Conservation (phyloP, 2,329 filamentous ascomycete genomes). For the Sporothrix globosa region DNA sequence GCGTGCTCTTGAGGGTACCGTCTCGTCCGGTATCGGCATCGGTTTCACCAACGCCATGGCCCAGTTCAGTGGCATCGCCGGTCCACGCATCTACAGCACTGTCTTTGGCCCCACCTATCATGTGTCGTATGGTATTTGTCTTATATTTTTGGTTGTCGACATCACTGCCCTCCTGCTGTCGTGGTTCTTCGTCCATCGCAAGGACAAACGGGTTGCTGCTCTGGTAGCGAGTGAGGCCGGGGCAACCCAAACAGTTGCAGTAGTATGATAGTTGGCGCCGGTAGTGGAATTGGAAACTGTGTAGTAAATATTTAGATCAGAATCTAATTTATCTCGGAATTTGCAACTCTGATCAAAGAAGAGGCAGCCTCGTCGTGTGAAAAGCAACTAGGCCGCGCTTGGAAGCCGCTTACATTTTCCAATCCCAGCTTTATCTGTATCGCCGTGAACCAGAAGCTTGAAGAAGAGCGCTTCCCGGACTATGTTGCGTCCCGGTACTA, state of each 20-base stretch:
- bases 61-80: conserved; percentile 49
- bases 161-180: conserved; percentile 38
- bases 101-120: conserved; percentile 47
- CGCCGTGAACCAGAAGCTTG: too few species aligned
- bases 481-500: too few species aligned
- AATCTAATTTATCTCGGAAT: too few species aligned
- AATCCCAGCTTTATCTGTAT: too few species aligned
- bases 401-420: too few species aligned
- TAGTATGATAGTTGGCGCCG: not conserved
- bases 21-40: conserved; percentile 48
- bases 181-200: conserved; percentile 37
- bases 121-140: conserved; percentile 45
- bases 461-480: too few species aligned
- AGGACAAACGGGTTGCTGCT: conserved; percentile 30
- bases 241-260: not conserved
- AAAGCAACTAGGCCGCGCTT: too few species aligned
- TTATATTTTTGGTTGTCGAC: conserved; percentile 37
- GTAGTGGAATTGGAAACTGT: too few species aligned
- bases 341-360: too few species aligned
- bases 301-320: not conserved
- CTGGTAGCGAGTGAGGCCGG: not conserved
- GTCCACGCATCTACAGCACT: conserved; percentile 48
- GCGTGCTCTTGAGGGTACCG: conserved; percentile 47
- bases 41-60: conserved; percentile 50
- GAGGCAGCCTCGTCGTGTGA: too few species aligned